A percentile compares a stretch with the other conserved stretches of the same genome.
These are phyloP conservation scores for Phragmites australis DNA, from an alignment of 176 grass and related monocot species.

Conservation along the genomic window DNA sequence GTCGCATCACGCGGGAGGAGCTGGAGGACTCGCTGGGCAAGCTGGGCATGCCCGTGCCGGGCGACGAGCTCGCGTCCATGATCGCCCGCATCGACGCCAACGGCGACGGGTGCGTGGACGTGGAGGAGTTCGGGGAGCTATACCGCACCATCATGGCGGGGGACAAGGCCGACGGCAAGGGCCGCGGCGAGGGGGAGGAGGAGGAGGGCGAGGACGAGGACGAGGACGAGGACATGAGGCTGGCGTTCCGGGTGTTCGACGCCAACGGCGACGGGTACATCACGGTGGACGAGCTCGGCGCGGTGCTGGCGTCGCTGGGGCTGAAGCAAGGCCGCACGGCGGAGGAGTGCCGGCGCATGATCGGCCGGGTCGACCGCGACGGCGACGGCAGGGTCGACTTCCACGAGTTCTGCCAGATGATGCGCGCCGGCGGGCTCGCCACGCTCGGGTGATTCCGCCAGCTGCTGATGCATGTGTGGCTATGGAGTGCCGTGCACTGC, in stretches of 20 bases:
- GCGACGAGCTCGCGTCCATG: constrained; percentile 57
- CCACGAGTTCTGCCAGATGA: constrained; percentile 80
- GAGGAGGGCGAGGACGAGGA: not conserved
- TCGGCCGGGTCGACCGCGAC: constrained; percentile 67
- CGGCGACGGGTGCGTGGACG: constrained; percentile 75
- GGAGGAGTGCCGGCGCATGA: constrained; percentile 77
- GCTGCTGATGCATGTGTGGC: not conserved
- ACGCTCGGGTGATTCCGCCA: constrained; percentile 33
- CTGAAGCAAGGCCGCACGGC: constrained; percentile 64
- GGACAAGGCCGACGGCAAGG: not conserved
- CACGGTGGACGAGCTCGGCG: constrained; percentile 73
- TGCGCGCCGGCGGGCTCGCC: constrained; percentile 67
- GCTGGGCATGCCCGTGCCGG: constrained; percentile 57
- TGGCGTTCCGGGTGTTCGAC: constrained; percentile 85
- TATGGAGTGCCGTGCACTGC: not conserved
- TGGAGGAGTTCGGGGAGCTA: constrained; percentile 65
- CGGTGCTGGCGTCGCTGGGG: constrained; percentile 70
- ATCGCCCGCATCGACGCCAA: constrained; percentile 79
- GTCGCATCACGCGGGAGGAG: constrained; percentile 72
- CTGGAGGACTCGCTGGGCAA: constrained; percentile 66
- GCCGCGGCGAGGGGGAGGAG: not conserved
- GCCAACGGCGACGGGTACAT: constrained; percentile 82
- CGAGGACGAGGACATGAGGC: constrained; percentile 57
- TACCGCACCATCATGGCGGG: constrained; percentile 59
- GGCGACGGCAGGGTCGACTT: constrained; percentile 79